Conservation (phyloP, 495 filamentous ascomycete species). For the Xylaria grammica region DNA sequence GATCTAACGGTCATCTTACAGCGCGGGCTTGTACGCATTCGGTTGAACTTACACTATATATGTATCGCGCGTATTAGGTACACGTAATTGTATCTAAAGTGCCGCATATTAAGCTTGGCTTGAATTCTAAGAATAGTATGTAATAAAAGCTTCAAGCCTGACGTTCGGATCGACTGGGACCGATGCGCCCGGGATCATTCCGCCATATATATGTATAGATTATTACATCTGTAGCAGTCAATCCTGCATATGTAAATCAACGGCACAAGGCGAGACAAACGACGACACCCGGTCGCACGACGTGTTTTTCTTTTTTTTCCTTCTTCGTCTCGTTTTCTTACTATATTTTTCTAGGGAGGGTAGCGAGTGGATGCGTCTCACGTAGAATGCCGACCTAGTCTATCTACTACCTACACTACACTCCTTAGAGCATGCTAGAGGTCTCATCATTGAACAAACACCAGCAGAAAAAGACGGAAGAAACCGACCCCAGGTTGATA, state of each 20-base stretch:
- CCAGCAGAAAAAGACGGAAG: constrained; percentile 10
- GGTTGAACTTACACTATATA: not conserved
- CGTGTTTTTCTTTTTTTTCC: too few relatives aligned
- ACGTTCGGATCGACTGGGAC: constrained; percentile 18
- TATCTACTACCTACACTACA: too few relatives aligned
- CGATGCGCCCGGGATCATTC: constrained; percentile 17
- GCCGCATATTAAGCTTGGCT: constrained; percentile 6
- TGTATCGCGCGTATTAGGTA: not conserved
- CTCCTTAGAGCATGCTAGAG: too few relatives aligned
- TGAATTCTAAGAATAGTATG: constrained; percentile 23
- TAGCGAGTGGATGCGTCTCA: not conserved
- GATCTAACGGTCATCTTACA: constrained; percentile 19
- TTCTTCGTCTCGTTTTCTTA: too few relatives aligned
- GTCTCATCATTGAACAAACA: constrained; percentile 10
- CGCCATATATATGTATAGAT: not conserved
- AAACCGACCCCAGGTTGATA: constrained; percentile 24
- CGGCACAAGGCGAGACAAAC: not conserved
- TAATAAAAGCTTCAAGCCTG: constrained; percentile 10
- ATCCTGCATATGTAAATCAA: not conserved
- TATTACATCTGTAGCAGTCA: not conserved
- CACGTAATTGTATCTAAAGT: constrained; percentile 1
- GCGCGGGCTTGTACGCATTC: not conserved
- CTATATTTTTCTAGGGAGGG: too few relatives aligned
- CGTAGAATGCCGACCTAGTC: too few relatives aligned
- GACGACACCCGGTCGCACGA: too few relatives aligned